phyloP scores from a whole-genome alignment of 257 asterid species.

The Nyctanthes arbortristis region DNA sequence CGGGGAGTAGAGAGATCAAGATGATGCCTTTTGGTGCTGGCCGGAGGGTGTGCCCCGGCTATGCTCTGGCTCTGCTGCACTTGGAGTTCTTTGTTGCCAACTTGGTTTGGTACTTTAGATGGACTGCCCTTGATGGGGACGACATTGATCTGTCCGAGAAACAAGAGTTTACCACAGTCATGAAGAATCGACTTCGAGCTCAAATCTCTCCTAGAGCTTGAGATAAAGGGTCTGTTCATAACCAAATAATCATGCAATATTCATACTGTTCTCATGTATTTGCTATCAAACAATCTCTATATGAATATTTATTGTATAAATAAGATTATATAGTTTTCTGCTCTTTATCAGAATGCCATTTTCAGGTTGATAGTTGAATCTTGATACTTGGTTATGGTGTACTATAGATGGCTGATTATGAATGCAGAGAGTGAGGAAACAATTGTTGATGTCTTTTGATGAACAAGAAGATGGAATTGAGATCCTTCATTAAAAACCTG shows the following conservation, averaged over 20 bases:
- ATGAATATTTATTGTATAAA: background rate
- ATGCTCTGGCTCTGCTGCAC: constrained; percentile 56
- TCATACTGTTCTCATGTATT: background rate
- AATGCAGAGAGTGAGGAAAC: background rate
- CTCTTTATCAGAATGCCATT: background rate
- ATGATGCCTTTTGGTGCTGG: constrained; percentile 91
- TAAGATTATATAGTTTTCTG: background rate
- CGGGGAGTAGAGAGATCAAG: constrained; percentile 67
- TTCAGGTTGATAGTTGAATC: background rate
- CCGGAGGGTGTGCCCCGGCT: constrained; percentile 63
- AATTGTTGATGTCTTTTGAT: too few species aligned
- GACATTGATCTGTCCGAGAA: constrained; percentile 57
- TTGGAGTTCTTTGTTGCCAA: constrained; percentile 71
- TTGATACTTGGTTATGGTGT: background rate
- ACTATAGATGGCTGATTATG: background rate
- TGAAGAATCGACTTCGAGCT: constrained; percentile 59
- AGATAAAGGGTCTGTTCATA: too few species aligned
- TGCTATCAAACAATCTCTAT: background rate
- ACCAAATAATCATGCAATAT: background rate
- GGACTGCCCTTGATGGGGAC: constrained; percentile 37
- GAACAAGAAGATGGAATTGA: too few species aligned
- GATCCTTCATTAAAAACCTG: too few species aligned
- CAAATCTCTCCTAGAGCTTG: constrained; percentile 27
- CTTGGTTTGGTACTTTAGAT: constrained; percentile 49
- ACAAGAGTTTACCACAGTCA: constrained; percentile 53